Evolutionary conservation across 2,329 filamentous ascomycete species (phyloP).

Genomic region (Ophiostoma pallidulum): DNA sequence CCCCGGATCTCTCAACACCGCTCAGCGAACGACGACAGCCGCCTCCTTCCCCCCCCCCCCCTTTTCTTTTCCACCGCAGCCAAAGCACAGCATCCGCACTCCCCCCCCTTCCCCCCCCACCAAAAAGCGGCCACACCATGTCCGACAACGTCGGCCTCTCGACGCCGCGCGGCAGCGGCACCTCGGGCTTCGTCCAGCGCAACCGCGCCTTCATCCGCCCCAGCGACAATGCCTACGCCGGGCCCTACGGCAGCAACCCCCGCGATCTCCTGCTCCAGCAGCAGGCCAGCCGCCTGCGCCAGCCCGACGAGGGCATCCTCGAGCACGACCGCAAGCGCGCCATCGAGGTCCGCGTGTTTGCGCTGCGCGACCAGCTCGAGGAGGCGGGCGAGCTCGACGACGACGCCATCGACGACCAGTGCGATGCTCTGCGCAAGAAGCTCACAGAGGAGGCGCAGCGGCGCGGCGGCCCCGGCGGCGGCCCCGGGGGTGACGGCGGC

Average conservation of each 20-base stretch:
- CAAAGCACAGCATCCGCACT: background rate
- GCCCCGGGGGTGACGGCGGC: conserved; percentile 26
- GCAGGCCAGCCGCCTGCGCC: conserved; percentile 65
- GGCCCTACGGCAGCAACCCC: conserved; percentile 59
- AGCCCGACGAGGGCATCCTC: conserved; percentile 85
- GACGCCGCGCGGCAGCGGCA: conserved; percentile 89
- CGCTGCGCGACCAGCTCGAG: conserved; percentile 82
- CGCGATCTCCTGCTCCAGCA: conserved; percentile 64
- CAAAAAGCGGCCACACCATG: conserved; percentile 44
- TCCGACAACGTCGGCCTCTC: conserved; percentile 94
- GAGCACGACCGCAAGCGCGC: conserved; percentile 89
- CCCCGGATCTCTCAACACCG: too few relatives aligned
- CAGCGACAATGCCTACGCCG: conserved; percentile 71
- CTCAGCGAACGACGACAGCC: too few relatives aligned
- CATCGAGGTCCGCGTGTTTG: conserved; percentile 88
- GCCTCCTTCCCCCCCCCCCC: too few relatives aligned
- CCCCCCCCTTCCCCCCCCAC: background rate
- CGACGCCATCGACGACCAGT: conserved; percentile 78
- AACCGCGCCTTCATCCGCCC: conserved; percentile 83
- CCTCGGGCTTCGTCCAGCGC: conserved; percentile 94
- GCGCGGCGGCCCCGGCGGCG: too few relatives aligned
- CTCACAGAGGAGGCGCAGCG: conserved; percentile 38
- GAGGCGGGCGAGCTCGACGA: conserved; percentile 79
- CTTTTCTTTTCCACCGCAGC: background rate
- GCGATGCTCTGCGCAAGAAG: conserved; percentile 55